Evolutionary conservation across 805 yeast species (phyloP).

Genomic region (Grigorovia humatica): DNA sequence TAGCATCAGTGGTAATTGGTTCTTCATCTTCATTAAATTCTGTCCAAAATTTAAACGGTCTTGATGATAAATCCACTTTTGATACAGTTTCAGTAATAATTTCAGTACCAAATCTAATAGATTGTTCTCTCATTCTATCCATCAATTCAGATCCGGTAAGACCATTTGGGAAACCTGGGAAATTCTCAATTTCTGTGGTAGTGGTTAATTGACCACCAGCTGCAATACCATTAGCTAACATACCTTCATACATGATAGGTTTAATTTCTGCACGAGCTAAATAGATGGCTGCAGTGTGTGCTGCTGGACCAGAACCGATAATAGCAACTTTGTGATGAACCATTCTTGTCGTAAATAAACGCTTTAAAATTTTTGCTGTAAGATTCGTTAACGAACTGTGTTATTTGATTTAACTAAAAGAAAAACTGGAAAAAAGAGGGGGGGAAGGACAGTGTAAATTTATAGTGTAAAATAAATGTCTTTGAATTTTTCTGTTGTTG

Average conservation of each 20-base stretch:
- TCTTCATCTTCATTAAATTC: slow-evolving; percentile 89
- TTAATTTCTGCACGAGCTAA: slow-evolving; percentile 92
- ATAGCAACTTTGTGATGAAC: slow-evolving; percentile 77
- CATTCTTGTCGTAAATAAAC: slow-evolving; percentile 40
- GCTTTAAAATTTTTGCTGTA: not conserved
- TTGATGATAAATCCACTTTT: slow-evolving; percentile 76
- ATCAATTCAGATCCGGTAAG: slow-evolving; percentile 78
- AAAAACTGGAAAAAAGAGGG: too few species aligned
- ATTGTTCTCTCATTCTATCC: slow-evolving; percentile 90
- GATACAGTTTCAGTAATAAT: slow-evolving; percentile 92
- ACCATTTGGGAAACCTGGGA: slow-evolving; percentile 97
- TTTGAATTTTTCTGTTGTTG: too few species aligned
- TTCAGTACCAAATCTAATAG: slow-evolving; percentile 80
- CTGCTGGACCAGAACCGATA: slow-evolving; percentile 98
- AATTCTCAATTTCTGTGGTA: slow-evolving; percentile 96
- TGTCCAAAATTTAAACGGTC: slow-evolving; percentile 95
- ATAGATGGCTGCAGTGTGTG: slow-evolving; percentile 98
- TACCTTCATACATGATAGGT: slow-evolving; percentile 90
- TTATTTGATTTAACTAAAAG: too few species aligned
- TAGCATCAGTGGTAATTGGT: slow-evolving; percentile 87
- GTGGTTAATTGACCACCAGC: slow-evolving; percentile 99
- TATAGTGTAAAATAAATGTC: too few species aligned
- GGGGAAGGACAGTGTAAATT: too few species aligned
- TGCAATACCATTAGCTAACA: slow-evolving; percentile 93
- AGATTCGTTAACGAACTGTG: too few species aligned